Evolutionary conservation across 2,329 filamentous ascomycete species (phyloP).

Genomic region (Aspergillus brasiliensis): DNA sequence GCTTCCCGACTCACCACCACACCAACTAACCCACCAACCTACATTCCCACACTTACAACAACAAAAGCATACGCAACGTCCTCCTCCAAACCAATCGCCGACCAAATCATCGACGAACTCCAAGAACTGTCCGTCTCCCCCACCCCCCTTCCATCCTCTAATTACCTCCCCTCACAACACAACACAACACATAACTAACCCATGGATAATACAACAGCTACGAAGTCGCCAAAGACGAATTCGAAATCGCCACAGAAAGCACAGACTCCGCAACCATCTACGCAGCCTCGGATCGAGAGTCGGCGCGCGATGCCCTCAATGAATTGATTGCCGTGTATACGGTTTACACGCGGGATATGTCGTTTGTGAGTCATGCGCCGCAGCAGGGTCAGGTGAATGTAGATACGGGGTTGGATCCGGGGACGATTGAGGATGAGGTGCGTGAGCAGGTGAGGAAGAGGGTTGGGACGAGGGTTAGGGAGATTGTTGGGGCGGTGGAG

Average conservation of each 20-base stretch:
- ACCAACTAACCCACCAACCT: background rate
- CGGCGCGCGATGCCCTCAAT: slow-evolving; percentile 49
- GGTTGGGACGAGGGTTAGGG: slow-evolving; percentile 49
- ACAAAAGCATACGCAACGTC: background rate
- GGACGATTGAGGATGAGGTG: slow-evolving; percentile 29
- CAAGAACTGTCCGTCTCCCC: slow-evolving; percentile 38
- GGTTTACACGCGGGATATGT: slow-evolving; percentile 31
- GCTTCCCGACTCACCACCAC: background rate
- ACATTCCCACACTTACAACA: background rate
- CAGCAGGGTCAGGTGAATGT: slow-evolving; percentile 25
- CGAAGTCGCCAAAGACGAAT: slow-evolving; percentile 50
- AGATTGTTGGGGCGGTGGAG: slow-evolving; percentile 49
- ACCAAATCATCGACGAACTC: slow-evolving; percentile 40
- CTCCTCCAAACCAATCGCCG: slow-evolving; percentile 31
- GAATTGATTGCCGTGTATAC: slow-evolving; percentile 39
- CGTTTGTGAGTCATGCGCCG: background rate
- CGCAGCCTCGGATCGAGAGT: slow-evolving; percentile 48
- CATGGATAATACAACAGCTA: slow-evolving; percentile 43
- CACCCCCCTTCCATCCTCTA: background rate
- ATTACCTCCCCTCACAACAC: background rate
- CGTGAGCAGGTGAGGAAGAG: slow-evolving; percentile 47
- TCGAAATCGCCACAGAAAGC: slow-evolving; percentile 53
- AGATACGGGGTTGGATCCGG: slow-evolving; percentile 36
- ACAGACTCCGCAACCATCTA: slow-evolving; percentile 50
- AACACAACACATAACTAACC: slow-evolving; percentile 15